Percentiles rank a stretch among this genome's conserved stretches.
phyloP scores from a whole-genome alignment of 2,329 filamentous ascomycete species.

The Neonectria sp. region DNA sequence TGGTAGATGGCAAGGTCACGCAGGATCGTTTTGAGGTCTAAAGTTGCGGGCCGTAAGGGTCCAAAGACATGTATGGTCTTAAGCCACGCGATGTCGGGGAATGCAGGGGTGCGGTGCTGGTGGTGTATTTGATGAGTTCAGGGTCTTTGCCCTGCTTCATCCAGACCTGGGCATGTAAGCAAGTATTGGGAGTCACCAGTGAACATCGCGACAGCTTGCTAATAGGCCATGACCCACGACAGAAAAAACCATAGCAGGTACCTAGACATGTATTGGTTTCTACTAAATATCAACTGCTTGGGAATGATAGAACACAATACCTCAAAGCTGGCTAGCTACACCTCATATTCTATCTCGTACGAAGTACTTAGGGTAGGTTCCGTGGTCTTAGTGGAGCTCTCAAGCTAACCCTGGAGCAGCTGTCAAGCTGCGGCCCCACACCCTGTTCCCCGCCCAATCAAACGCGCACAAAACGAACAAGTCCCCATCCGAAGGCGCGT shows the following conservation, averaged over 20 bases:
- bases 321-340: too few relatives aligned
- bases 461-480: constrained; percentile 16
- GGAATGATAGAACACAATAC: not conserved
- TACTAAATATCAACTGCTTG: not conserved
- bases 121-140: not conserved
- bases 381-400: not conserved
- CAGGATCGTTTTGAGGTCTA: not conserved
- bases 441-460: constrained; percentile 36
- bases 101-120: not conserved
- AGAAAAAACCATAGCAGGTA: not conserved
- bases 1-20: not conserved
- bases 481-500: constrained; percentile 36
- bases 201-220: not conserved
- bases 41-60: not conserved
- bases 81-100: not conserved
- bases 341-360: too few relatives aligned
- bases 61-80: not conserved
- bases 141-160: not conserved
- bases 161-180: not conserved
- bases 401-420: constrained; percentile 4
- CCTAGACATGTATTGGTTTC: not conserved
- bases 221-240: not conserved
- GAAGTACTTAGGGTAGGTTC: not conserved
- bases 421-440: constrained; percentile 13
- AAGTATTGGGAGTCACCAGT: not conserved